Evolutionary conservation across 441 rosid genomes (phyloP), one percentile per base, ranked within the genome.

Genomic region (Gossypium schwendimanii): DNA sequence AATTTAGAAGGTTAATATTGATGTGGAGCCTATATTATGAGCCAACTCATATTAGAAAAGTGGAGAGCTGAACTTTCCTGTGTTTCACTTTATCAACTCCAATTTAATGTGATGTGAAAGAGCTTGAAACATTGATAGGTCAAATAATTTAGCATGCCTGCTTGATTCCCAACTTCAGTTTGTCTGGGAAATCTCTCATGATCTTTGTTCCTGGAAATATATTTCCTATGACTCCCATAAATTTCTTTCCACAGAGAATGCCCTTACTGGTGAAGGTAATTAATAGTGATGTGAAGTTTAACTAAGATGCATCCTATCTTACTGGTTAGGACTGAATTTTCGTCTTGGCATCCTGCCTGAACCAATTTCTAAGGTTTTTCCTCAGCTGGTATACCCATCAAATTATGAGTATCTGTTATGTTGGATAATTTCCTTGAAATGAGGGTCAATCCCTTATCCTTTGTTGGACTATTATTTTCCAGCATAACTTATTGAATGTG

Each of bases 281-380:
- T 69, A n/a, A 36, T 31, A 33, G 33, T 54, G 24, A 36, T 36
- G 21, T 54, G 73, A 4, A 54, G 15, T 50, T 50, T 50, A 31
- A 21, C 21, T 69, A 69, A 36, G 73, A 54, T 69, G 63, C 52
- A 36, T 15, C 4, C 31, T 49, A 26, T 68, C 60, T 28, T 68
- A 36, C 36, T 12, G 33, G 4, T 55, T 33, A 69, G 57, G 63
- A 62, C 73, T 54, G 72, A 69, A 52, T 31, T 33, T 33, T 31
- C 63, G 41, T 54, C 63, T 69, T 69, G 18, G 18, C 52, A 54
- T 67, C 58, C 44, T 67, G 21, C 39, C 71, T 24, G 47, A 69
- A 44, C 62, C 50, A 31, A 53, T 53, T 31, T 23, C 28, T 69
- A 69, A 69, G 49, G 62, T 53, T 47, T 53, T 69, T 33, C n/a